A percentile compares a stretch with the other conserved stretches of the same genome.
phyloP scores from a whole-genome alignment of 2,329 filamentous ascomycete species.

The Hymenoscyphus albidus region DNA sequence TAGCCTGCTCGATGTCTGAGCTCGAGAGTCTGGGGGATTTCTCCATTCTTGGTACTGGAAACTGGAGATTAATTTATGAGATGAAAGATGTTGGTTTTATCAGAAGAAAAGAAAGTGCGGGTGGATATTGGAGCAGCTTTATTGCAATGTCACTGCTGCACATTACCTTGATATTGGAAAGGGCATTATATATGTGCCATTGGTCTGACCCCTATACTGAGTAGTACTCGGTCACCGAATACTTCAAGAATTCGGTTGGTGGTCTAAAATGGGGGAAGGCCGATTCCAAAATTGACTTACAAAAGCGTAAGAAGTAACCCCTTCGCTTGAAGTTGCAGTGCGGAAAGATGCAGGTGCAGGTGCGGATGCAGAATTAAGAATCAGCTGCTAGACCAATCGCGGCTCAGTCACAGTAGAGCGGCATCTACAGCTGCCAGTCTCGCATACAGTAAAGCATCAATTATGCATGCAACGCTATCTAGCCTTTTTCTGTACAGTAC shows the following conservation, averaged over 20 bases:
- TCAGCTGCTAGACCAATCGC: not conserved
- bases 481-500: not conserved
- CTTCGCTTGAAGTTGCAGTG: not conserved
- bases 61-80: not conserved
- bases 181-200: not conserved
- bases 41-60: conserved; percentile 2
- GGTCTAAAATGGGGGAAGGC: not conserved
- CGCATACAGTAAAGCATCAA: not conserved
- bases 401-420: not conserved
- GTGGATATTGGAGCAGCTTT: not conserved
- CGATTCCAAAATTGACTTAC: not conserved
- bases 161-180: not conserved
- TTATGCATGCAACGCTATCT: not conserved
- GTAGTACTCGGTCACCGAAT: not conserved
- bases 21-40: not conserved
- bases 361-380: not conserved
- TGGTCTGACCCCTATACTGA: not conserved
- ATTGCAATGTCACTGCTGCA: not conserved
- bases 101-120: not conserved
- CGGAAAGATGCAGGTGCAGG: not conserved
- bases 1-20: conserved; percentile 9
- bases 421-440: not conserved
- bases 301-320: not conserved
- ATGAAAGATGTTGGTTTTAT: not conserved
- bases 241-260: not conserved